Base-by-base conservation (phyloP, 495 filamentous ascomycete genomes). In the Coniosporium apollinis region DNA sequence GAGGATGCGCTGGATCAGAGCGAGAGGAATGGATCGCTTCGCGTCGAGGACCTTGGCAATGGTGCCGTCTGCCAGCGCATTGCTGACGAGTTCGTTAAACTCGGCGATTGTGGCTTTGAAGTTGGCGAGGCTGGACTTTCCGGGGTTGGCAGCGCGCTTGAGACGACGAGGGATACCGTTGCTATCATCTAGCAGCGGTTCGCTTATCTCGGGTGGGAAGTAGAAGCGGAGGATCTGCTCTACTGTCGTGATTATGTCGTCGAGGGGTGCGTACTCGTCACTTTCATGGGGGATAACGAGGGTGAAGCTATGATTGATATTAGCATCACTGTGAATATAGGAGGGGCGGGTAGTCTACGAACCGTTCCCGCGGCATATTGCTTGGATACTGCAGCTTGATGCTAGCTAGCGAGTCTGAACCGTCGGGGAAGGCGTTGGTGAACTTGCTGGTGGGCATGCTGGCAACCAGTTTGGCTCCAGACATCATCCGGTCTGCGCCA, bases 191-290 rank as follows among this genome's bases (percentile, higher is more conserved):
- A 73, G 67, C 42, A 93, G 79, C 29, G 63, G 55, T 20, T 70
- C 64, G 11, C 67, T 64, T 42, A 81, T 61, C 15, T 69, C 67
- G 9, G 70, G 60, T 14, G 76, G 74, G 17, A 93, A 66, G 55
- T 93, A 92, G 48, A 74, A 67, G 20, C 70, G 64, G 17, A 72
- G 66, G 17, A 93, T 76, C 18, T 68, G 66, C 38, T 83, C 71
- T 31, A 93, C 73, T 10, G 82, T 78, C 32, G 76, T 67, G 36
- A 78, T 62, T 41, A 94, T 94, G 43, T 96, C 89, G 45, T 78
- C 70, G 37, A 86, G 57, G 4, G 85, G 77, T 43, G 82, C 75
- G 59, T 93, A 94, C 46, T 89, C 72, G 37, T 76, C 67, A 20
- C 61, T 70, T 26, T 89, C 81, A 40, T 72, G 72, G 11, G 81